A percentile compares a stretch with the other conserved stretches of the same genome.
These are phyloP conservation scores for Myxozyma melibiosi DNA, from an alignment of 805 yeast species.

Conservation along the genomic window DNA sequence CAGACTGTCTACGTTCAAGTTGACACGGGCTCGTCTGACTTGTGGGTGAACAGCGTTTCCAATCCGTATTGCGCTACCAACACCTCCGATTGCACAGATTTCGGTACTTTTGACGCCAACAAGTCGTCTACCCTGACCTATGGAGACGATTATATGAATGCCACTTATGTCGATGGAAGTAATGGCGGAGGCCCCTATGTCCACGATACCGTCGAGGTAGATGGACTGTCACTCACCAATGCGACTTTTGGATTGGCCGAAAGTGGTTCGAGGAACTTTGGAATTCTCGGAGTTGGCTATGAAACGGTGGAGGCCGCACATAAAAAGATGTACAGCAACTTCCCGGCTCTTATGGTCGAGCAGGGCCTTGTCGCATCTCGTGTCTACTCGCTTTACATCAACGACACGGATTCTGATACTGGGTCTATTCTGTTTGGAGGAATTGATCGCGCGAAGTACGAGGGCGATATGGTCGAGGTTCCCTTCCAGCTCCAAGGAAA, in stretches of 20 bases:
- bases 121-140: slow-evolving; percentile 94
- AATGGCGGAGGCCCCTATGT: slow-evolving; percentile 84
- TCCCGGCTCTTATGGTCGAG: slow-evolving; percentile 83
- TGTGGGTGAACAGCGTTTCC: slow-evolving; percentile 91
- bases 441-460: slow-evolving; percentile 68
- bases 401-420: slow-evolving; percentile 62
- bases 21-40: slow-evolving; percentile 94
- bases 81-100: slow-evolving; percentile 78
- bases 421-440: slow-evolving; percentile 98
- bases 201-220: slow-evolving; percentile 96
- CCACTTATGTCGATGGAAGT: slow-evolving; percentile 78
- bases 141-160: slow-evolving; percentile 88
- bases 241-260: slow-evolving; percentile 99
- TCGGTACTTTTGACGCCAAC: slow-evolving; percentile 83
- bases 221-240: slow-evolving; percentile 96
- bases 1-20: slow-evolving; percentile 92
- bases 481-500: slow-evolving; percentile 92
- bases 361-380: slow-evolving; percentile 80
- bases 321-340: slow-evolving; percentile 87
- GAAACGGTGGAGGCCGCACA: slow-evolving; percentile 87
- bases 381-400: slow-evolving; percentile 87
- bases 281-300: slow-evolving; percentile 92
- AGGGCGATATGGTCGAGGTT: slow-evolving; percentile 88
- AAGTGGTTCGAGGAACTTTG: no score
- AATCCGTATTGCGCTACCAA: slow-evolving; percentile 84